phyloP scores from a whole-genome alignment of 768 basidiomycete genomes.

The Boletus edulis region DNA sequence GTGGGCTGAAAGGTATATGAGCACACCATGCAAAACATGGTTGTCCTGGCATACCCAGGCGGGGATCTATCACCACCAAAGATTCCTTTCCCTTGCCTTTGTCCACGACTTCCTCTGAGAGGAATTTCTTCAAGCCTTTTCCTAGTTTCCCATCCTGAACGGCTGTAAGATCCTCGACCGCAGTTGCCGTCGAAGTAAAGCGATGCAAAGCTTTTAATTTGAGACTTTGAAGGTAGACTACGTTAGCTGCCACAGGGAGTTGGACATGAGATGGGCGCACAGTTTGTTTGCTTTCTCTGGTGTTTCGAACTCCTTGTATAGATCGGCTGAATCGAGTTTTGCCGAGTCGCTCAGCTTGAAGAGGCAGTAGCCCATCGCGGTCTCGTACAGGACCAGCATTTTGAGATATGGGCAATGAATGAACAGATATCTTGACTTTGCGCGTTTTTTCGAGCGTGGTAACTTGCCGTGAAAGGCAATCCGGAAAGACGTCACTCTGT shows the following conservation, averaged over 20 bases:
- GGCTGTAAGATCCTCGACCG: slow-evolving; percentile 95
- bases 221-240: slow-evolving; percentile 50
- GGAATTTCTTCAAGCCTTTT: slow-evolving; percentile 90
- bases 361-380: slow-evolving; percentile 93
- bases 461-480: slow-evolving; percentile 27
- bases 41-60: slow-evolving; percentile 65
- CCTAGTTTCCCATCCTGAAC: slow-evolving; percentile 91
- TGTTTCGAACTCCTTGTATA: slow-evolving; percentile 91
- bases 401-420: slow-evolving; percentile 12
- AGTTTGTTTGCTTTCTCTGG: slow-evolving; percentile 90
- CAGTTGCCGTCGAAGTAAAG: slow-evolving; percentile 93
- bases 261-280: slow-evolving; percentile 48
- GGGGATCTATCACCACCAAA: slow-evolving; percentile 84
- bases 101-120: slow-evolving; percentile 79
- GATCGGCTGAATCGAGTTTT: slow-evolving; percentile 80
- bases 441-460: slow-evolving; percentile 35
- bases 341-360: slow-evolving; percentile 93
- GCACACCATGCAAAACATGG: not conserved
- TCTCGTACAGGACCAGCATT: slow-evolving; percentile 98
- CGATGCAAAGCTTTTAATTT: slow-evolving; percentile 95
- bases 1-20: slow-evolving; percentile 46
- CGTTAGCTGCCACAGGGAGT: slow-evolving; percentile 9
- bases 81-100: slow-evolving; percentile 90
- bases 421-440: not conserved
- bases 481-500: not conserved